Conservation (phyloP, 306 rosid genomes). For the Echinosophora koreensis region DNA sequence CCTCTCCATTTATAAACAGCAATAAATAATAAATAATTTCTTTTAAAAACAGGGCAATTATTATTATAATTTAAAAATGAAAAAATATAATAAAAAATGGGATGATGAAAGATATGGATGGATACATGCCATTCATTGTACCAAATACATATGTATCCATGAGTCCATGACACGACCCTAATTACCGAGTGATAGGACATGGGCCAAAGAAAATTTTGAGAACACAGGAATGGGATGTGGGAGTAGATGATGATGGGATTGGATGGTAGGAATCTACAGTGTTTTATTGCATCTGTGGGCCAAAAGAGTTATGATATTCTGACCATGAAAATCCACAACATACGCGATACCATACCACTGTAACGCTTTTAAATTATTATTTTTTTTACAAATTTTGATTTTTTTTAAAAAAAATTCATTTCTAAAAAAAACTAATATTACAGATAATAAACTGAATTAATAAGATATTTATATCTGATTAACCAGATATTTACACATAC, state of each 20-base stretch:
- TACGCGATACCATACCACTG: too few species aligned
- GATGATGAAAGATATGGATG: constrained; percentile 10
- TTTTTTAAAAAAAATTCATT: too few species aligned
- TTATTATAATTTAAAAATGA: too few species aligned
- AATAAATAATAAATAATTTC: not conserved
- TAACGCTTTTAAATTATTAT: too few species aligned
- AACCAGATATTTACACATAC: too few species aligned
- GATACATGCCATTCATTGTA: not conserved
- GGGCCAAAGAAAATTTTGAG: not conserved
- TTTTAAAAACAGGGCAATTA: constrained; percentile 24
- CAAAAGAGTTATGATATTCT: too few species aligned
- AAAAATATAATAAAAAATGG: not conserved
- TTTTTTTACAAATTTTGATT: too few species aligned
- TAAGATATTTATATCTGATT: too few species aligned
- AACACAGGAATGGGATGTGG: not conserved
- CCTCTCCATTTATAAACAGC: constrained; percentile 57
- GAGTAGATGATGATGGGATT: not conserved
- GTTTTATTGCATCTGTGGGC: not conserved
- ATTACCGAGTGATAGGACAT: not conserved
- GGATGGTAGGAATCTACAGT: constrained; percentile 8
- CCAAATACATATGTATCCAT: not conserved
- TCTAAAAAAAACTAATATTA: too few species aligned
- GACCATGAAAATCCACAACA: too few species aligned
- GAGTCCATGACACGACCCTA: constrained; percentile 19
- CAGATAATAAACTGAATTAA: too few species aligned